A percentile compares a stretch with the other conserved stretches of the same genome.
Conservation (phyloP, 768 basidiomycete species). For the Naganishia vaughanmartiniae region DNA sequence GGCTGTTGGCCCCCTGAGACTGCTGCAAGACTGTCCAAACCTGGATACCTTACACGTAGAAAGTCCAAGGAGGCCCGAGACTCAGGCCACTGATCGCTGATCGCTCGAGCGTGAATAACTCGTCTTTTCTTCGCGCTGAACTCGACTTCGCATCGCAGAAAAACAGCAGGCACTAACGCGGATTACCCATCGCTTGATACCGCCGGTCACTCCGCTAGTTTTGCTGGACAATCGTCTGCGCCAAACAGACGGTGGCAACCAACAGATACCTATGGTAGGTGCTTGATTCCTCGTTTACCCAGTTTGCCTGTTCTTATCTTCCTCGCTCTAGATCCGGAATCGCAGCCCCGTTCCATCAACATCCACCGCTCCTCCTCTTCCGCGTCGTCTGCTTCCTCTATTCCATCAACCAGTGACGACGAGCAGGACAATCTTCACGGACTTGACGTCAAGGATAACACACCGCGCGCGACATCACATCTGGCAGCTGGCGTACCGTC, state of each 20-base stretch:
- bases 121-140: too few species aligned
- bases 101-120: too few species aligned
- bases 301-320: background rate
- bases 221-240: background rate
- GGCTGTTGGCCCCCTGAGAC: too few species aligned
- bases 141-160: background rate
- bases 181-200: constrained; percentile 11
- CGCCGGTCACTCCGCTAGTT: background rate
- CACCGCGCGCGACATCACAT: constrained; percentile 11
- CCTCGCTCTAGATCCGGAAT: background rate
- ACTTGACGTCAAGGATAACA: constrained; percentile 14
- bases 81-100: too few species aligned
- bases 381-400: constrained; percentile 24
- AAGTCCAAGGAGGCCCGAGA: too few species aligned
- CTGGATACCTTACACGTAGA: too few species aligned
- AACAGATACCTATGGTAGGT: constrained; percentile 46
- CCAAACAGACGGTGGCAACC: constrained; percentile 44
- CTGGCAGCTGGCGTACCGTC: background rate
- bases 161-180: background rate
- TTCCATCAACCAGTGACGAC: constrained; percentile 26
- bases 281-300: background rate
- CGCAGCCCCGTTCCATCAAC: constrained; percentile 17
- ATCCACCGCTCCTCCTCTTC: constrained; percentile 27
- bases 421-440: background rate
- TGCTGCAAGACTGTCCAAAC: too few species aligned